A percentile compares a stretch with the other conserved stretches of the same genome.
phyloP scores from a whole-genome alignment of 164 flowering plant species.

The Aristolochia californica region DNA sequence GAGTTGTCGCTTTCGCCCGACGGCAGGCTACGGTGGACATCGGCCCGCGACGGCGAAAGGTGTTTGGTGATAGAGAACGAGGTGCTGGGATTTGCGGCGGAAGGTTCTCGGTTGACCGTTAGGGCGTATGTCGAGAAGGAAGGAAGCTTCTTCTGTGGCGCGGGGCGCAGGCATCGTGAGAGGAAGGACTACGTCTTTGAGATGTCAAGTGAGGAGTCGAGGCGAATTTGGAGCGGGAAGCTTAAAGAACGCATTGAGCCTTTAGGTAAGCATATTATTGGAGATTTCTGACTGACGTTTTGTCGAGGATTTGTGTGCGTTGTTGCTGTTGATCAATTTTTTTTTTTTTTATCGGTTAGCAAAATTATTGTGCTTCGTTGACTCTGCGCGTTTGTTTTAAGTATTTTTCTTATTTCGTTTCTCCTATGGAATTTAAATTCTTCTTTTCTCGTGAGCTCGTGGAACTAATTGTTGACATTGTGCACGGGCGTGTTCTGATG shows the following conservation, averaged over 20 bases:
- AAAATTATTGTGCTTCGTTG: neutral
- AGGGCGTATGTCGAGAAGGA: slow-evolving; percentile 37
- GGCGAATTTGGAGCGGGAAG: slow-evolving; percentile 38
- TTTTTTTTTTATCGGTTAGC: no score
- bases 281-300: neutral
- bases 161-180: slow-evolving; percentile 6
- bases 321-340: no score
- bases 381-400: neutral
- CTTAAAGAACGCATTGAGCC: slow-evolving; percentile 47
- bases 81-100: slow-evolving; percentile 52
- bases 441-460: neutral
- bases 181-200: slow-evolving; percentile 56
- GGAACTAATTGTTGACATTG: neutral
- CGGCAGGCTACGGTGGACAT: slow-evolving; percentile 51
- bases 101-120: slow-evolving; percentile 43
- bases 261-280: slow-evolving; percentile 31
- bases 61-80: slow-evolving; percentile 48
- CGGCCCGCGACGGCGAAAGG: slow-evolving; percentile 19
- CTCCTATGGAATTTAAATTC: neutral
- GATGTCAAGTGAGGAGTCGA: slow-evolving; percentile 36
- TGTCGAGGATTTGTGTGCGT: no score
- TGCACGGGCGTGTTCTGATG: neutral
- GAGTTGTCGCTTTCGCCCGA: slow-evolving; percentile 27
- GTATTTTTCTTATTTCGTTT: neutral
- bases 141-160: slow-evolving; percentile 25